Base-by-base conservation (phyloP, 2,329 filamentous ascomycete genomes). In the Curvularia hawaiiensis region DNA sequence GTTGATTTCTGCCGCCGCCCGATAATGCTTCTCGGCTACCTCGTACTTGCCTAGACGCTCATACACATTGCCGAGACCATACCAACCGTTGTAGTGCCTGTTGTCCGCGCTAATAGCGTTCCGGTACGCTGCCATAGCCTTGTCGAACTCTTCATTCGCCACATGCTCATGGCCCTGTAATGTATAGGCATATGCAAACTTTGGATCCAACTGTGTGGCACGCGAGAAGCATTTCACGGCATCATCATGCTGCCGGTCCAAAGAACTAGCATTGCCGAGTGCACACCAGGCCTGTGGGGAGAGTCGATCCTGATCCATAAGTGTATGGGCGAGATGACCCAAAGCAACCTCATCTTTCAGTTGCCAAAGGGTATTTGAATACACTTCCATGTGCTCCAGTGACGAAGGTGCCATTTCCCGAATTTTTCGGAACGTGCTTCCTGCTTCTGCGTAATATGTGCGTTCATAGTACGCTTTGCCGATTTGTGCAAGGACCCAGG, bases 361-460 rank as follows among this genome's bases (percentile, higher is more conserved):
- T 75, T 97, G 93, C 95, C 96, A 99, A n/a, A 99, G 83, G n/a
- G 96, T 89, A 0, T 95, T 99, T 14, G 94, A 98, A 78, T 97
- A 99, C 35, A 98, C 88, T 73, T 99, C 95, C 93, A 98, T 97
- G 71, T 97, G 93, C 72, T 96, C 90, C 44, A 96, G 83, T 4
- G 91, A 87, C 1, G 91, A 90, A 1, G 94, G 94, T 12, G 91
- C 88, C 65, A 95, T 83, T 31, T 89, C 85, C 50, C 92, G 88
- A 64, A 99, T 85, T 54, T 88, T 87, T 56, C 87, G 84, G 75
- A 97, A 99, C 69, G 88, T 90, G 63, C 90, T 91, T 73, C 97
- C 94, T 3, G 95, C 92, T 62, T 97, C 91, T 2, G 82, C 80
- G 72, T 98, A 97, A 64, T 89, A 85, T 10, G 90, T 90, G 73